phyloP scores from a whole-genome alignment of 257 asterid genomes.

The Solanum sejunctum region DNA sequence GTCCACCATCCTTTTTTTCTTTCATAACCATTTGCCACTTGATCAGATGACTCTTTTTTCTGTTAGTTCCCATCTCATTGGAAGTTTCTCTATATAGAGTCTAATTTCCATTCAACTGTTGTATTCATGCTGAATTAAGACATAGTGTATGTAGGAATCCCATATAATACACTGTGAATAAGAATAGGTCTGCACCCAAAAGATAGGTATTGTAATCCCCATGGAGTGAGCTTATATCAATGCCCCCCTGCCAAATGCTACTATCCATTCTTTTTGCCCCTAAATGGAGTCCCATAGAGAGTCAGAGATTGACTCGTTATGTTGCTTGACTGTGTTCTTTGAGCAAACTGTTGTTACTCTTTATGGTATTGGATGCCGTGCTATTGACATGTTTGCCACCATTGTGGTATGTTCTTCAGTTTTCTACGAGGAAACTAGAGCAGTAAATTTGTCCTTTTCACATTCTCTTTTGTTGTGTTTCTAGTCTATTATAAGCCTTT shows the following conservation, averaged over 20 bases:
- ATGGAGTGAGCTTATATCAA: neutral
- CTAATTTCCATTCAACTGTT: neutral
- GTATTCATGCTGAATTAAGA: neutral
- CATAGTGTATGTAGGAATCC: neutral
- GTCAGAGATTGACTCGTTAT: neutral
- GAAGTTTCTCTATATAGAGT: neutral
- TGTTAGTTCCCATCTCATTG: neutral
- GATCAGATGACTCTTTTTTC: neutral
- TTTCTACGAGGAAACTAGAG: neutral
- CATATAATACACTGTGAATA: neutral
- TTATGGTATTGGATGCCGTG: neutral
- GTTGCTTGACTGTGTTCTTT: neutral
- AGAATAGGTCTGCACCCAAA: neutral
- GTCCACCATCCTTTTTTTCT: neutral
- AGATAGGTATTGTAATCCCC: neutral
- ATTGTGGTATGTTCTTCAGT: neutral
- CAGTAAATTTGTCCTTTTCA: neutral
- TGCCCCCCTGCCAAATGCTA: neutral
- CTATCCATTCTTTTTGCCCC: neutral
- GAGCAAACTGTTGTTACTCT: neutral
- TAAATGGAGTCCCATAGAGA: neutral
- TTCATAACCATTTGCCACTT: neutral
- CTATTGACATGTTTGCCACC: neutral
- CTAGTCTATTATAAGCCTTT: neutral
- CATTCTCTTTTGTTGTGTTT: neutral